Percentiles rank a stretch among this genome's conserved stretches.
phyloP scores from a whole-genome alignment of 495 filamentous ascomycete species.

The Apodospora peruviana region DNA sequence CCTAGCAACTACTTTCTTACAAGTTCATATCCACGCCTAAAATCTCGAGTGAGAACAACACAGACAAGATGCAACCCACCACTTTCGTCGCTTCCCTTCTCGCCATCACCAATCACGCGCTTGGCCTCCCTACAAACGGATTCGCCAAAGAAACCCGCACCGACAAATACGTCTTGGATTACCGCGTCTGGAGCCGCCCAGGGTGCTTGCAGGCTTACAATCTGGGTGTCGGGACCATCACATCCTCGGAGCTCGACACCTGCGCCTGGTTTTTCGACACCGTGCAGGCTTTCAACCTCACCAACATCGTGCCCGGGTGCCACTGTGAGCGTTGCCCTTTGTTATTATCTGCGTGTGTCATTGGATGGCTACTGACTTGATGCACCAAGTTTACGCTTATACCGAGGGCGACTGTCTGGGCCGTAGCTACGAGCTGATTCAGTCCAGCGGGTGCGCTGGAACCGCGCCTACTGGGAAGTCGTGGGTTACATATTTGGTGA shows the following conservation, averaged over 20 bases:
- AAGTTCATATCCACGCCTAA: no score
- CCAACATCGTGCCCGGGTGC: background rate
- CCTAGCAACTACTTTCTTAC: no score
- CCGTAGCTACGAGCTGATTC: background rate
- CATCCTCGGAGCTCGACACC: background rate
- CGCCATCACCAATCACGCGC: background rate
- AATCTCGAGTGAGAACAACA: no score
- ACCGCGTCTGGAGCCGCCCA: background rate
- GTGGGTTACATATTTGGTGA: no score
- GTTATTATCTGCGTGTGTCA: background rate
- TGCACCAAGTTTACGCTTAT: background rate
- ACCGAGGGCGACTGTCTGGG: background rate
- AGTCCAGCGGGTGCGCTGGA: no score
- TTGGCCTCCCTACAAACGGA: background rate
- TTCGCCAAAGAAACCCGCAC: background rate
- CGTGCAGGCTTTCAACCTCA: background rate
- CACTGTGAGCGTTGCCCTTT: background rate
- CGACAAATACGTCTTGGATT: background rate
- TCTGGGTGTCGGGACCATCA: background rate
- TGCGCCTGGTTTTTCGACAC: background rate
- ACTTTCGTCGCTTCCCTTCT: no score
- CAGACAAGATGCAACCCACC: no score
- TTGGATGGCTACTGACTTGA: background rate
- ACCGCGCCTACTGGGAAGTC: no score
- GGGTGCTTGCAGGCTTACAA: background rate